Base-by-base conservation (phyloP, 208 protist genomes). In the Leishmania gerbilli region DNA sequence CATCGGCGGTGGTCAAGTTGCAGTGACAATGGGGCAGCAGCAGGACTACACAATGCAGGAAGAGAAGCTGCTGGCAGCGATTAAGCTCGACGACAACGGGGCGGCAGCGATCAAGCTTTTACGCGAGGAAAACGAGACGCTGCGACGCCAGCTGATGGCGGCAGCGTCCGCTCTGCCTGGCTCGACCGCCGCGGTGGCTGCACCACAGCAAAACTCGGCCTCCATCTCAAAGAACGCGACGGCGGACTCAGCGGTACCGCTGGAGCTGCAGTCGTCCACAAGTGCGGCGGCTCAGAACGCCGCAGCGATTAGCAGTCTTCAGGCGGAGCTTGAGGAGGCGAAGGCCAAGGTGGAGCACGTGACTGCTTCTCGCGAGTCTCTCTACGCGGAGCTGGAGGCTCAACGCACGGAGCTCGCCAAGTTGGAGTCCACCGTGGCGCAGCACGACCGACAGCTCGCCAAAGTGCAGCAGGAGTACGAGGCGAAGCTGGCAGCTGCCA, bases 381-480 rank as follows among this genome's bases (percentile, higher is more conserved):
- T 93, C 31, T 90, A 94, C 69, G 89, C 85, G 27, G 89, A 97
- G 72, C 71, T 96, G 45, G 83, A 91, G 82, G 56, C 87, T 27
- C 86, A 87, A 71, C 88, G 90, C 17, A 72, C 87, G 8, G 90
- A 95, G 79, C 76, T 82, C 27, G 84, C 88, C 19, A 86, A 74
- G 68, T 74, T 79, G 40, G 88, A 91, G 77, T 49, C 76, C 49
- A 49, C 79, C 47, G 86, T 86, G 67, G 91, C 89, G 1, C 89
- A 90, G 56, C 71, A 89, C 45, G 84, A 93, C 77, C 87, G 86
- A 13, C 82, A 88, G 78, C 80, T 95, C 53, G 68, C 84, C 17
- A 89, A 94, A 79, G 56, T 93, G 69, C 77, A 84, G 75, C 86
- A 79, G 27, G 91, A 91, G 53, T 95, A 88, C 77, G 88, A 94